Base-by-base conservation (phyloP, 2,329 filamentous ascomycete species). In the Elsinoe batatas region DNA sequence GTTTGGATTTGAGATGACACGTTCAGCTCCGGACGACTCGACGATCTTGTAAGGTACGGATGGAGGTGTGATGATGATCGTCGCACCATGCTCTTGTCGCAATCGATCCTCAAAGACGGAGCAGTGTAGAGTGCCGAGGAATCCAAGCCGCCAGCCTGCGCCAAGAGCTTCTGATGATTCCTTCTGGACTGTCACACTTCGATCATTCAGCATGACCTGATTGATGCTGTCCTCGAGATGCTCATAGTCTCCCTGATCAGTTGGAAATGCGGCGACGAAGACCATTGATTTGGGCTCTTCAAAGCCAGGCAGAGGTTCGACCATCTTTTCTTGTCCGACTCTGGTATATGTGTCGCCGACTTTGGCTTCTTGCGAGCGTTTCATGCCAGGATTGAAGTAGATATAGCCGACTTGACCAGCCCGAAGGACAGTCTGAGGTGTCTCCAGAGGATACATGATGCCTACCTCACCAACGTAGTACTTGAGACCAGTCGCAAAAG, bases 241-340 rank as follows among this genome's bases (percentile, higher is more conserved):
- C 42, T 81, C 80, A 66, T 95, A 91, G 68, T 95, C 88, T 63
- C 84, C 77, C 62, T 95, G 90, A 65, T 98, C 91, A 0, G 91
- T 90, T 0, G 93, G 93, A 64, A 95, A 98, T 0, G 93, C 93
- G 0, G 91, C 91, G 3, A 98, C 93, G 63, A 98, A 98, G 3
- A 98, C 93, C 93, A 98, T 98, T 5, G 91, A 87, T 69, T 98
- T 95, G 1, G 93, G 91, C 69, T 98, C 93, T 67, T 95, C 91
- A 59, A 98, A 98, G 2, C 91, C 93, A 0, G 90, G 89, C 54
- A 91, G 84, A 11, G 88, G 83, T 68, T 91, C 79, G 1, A 98
- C 90, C 0, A 78, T 65, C 57, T 82, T 80, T 71, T 95, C 88
- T 18, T 76, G 82, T 1, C 88, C 90, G 2, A 90, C 79, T 1